Percentiles rank a stretch among this genome's conserved stretches.
phyloP scores from a whole-genome alignment of 495 filamentous ascomycete genomes.

The Xanthoparmelia taractica region DNA sequence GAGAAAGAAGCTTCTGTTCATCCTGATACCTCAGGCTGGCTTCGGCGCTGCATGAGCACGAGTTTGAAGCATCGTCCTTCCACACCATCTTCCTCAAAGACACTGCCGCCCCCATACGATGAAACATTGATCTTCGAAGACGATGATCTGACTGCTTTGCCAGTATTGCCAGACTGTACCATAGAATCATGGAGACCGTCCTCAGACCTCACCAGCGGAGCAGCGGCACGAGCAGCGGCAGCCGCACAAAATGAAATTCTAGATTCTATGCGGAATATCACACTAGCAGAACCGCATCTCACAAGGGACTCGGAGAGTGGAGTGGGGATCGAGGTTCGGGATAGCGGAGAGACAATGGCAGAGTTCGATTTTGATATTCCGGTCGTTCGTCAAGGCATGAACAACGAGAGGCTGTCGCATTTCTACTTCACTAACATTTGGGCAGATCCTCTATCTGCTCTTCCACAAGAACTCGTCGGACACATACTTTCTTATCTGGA shows the following conservation, averaged over 20 bases:
- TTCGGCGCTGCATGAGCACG: conserved; percentile 17
- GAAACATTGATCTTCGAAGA: conserved; percentile 5
- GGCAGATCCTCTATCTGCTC: conserved; percentile 55
- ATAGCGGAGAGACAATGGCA: conserved; percentile 35
- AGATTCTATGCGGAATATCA: conserved; percentile 32
- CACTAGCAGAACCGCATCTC: conserved; percentile 30
- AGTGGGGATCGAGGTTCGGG: conserved; percentile 66
- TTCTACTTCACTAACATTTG: conserved; percentile 20
- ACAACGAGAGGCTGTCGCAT: conserved; percentile 3
- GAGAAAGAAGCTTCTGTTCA: conserved; percentile 2
- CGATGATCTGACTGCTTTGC: conserved; percentile 7
- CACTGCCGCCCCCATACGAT: neutral
- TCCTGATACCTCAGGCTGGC: conserved; percentile 13
- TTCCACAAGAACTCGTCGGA: conserved; percentile 66
- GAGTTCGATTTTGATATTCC: conserved; percentile 39
- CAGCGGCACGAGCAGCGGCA: conserved; percentile 63
- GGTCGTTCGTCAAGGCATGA: conserved; percentile 37
- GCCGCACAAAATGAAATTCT: conserved; percentile 58
- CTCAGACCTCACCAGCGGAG: conserved; percentile 47
- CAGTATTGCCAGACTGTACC: conserved; percentile 9
- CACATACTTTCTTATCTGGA: conserved; percentile 68
- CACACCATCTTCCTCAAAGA: neutral
- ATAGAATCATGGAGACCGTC: conserved; percentile 36
- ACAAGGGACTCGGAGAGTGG: conserved; percentile 64
- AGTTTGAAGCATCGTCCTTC: conserved; percentile 13